Evolutionary conservation across 257 asterid species (phyloP).

Genomic region (Cordia subcordata): DNA sequence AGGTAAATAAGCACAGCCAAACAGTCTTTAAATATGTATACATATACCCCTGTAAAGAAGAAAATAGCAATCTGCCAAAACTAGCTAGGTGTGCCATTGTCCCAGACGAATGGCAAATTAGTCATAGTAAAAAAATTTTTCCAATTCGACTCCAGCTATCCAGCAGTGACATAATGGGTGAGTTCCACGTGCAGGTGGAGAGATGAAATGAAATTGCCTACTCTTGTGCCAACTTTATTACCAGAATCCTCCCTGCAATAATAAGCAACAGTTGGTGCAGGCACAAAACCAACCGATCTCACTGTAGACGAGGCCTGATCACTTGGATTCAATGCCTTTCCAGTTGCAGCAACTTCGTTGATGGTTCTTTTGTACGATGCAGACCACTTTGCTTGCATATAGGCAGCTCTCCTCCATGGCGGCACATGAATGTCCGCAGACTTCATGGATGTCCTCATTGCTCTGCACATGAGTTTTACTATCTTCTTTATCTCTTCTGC

Average conservation of each 20-base stretch:
- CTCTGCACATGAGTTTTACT: conserved; percentile 51
- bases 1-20: too few relatives aligned
- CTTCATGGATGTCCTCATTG: conserved; percentile 56
- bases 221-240: conserved; percentile 21
- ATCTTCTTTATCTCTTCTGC: conserved; percentile 48
- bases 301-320: conserved; percentile 11
- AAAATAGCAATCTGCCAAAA: too few relatives aligned
- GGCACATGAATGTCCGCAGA: conserved; percentile 46
- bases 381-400: conserved; percentile 72
- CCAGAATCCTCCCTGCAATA: conserved; percentile 32
- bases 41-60: too few relatives aligned
- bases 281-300: conserved; percentile 46
- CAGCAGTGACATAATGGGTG: too few relatives aligned
- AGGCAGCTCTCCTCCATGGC: conserved; percentile 77
- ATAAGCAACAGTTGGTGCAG: conserved; percentile 16
- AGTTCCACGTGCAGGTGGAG: too few relatives aligned
- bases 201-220: conserved; percentile 52
- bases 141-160: too few relatives aligned
- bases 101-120: too few relatives aligned
- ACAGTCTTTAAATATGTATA: too few relatives aligned
- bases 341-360: conserved; percentile 31
- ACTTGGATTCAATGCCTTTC: neutral
- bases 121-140: too few relatives aligned
- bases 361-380: conserved; percentile 48
- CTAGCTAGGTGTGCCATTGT: too few relatives aligned